Evolutionary conservation across 768 basidiomycete genomes (phyloP).

Genomic region (Leccinum truebloodii): DNA sequence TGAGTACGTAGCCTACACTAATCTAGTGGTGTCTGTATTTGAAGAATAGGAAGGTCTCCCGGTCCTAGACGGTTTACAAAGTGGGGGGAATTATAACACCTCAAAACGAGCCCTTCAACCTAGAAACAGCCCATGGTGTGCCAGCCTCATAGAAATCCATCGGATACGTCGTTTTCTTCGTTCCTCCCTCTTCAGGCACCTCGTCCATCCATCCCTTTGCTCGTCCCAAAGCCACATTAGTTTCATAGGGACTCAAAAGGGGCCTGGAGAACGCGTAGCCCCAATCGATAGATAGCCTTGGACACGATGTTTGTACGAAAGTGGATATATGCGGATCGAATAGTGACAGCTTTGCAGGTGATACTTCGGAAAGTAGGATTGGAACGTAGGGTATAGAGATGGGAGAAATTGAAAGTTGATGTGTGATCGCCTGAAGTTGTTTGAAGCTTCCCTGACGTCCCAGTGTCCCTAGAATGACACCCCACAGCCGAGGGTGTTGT

Average conservation of each 20-base stretch:
- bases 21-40: too few species aligned
- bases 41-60: background rate
- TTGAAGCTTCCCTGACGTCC: constrained; percentile 92
- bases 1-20: too few species aligned
- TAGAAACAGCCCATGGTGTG: constrained; percentile 72
- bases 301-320: constrained; percentile 96
- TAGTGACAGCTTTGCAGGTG: constrained; percentile 87
- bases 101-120: constrained; percentile 53
- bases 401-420: constrained; percentile 59
- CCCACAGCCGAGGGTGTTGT: constrained; percentile 59
- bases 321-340: constrained; percentile 81
- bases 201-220: constrained; percentile 68
- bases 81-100: background rate
- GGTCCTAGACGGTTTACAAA: background rate
- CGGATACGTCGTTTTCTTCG: constrained; percentile 56
- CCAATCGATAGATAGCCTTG: constrained; percentile 97
- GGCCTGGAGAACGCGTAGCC: constrained; percentile 93
- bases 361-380: constrained; percentile 95
- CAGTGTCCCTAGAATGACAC: constrained; percentile 89
- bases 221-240: constrained; percentile 72
- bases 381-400: constrained; percentile 75
- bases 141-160: constrained; percentile 96
- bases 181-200: constrained; percentile 18
- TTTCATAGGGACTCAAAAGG: constrained; percentile 91
- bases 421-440: constrained; percentile 83